A percentile compares a stretch with the other conserved stretches of the same genome.
phyloP scores from a whole-genome alignment of 2,329 filamentous ascomycete species.

The Claviceps purpurea region DNA sequence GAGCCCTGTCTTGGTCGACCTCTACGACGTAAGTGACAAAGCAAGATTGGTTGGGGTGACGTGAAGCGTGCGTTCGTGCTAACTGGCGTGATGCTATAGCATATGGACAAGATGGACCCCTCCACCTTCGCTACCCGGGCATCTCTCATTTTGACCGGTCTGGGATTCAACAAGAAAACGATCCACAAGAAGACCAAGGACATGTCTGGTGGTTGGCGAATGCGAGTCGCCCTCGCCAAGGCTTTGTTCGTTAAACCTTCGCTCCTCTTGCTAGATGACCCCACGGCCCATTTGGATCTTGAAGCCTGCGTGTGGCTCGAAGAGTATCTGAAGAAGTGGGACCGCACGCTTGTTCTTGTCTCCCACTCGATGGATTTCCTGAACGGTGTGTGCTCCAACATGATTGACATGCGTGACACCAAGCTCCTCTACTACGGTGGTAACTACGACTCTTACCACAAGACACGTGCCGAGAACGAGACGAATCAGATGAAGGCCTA shows the following conservation, averaged over 20 bases:
- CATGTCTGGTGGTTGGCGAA: constrained; percentile 99
- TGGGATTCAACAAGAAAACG: constrained; percentile 96
- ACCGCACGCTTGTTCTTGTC: constrained; percentile 87
- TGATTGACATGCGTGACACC: constrained; percentile 94
- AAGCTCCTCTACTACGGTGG: constrained; percentile 94
- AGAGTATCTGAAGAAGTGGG: constrained; percentile 99
- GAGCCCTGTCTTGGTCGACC: constrained; percentile 75
- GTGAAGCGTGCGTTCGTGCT: constrained; percentile 4
- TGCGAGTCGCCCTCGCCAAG: constrained; percentile 96
- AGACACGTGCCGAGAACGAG: constrained; percentile 89
- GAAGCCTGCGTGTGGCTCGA: constrained; percentile 99
- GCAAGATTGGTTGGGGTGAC: too few relatives aligned
- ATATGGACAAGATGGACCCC: constrained; percentile 97
- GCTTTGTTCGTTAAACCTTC: constrained; percentile 97
- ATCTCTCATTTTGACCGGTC: constrained; percentile 92
- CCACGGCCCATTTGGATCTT: constrained; percentile 96
- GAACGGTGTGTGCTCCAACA: constrained; percentile 95
- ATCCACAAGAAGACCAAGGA: constrained; percentile 99
- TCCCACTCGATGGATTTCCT: constrained; percentile 98
- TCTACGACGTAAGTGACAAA: constrained; percentile 68
- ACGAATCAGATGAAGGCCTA: constrained; percentile 99
- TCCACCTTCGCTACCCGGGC: constrained; percentile 93
- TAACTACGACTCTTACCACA: constrained; percentile 97
- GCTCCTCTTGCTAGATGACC: constrained; percentile 90
- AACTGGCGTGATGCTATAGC: constrained; percentile 36